These are phyloP conservation scores for Vitellaria paradoxa DNA, from an alignment of 179 eudicot species.

Conservation along the genomic window DNA sequence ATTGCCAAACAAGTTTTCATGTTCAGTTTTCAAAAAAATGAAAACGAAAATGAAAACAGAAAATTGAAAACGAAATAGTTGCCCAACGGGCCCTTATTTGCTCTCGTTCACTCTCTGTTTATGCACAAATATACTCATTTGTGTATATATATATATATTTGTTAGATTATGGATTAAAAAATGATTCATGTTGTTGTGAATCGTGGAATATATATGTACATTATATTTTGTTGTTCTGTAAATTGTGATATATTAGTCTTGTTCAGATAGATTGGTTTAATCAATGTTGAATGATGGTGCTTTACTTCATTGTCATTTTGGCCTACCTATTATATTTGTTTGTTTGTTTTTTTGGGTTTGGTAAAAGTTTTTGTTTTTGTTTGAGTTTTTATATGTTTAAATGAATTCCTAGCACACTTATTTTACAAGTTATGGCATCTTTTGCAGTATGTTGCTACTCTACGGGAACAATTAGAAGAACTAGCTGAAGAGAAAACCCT, in stretches of 20 bases:
- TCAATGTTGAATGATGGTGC: neutral
- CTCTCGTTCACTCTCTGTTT: neutral
- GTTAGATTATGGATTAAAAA: neutral
- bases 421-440: neutral
- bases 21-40: no score
- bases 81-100: neutral
- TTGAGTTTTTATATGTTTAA: neutral
- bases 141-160: neutral
- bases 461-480: slow-evolving; percentile 78
- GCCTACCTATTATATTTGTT: neutral
- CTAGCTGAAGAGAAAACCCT: slow-evolving; percentile 68
- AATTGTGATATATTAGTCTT: neutral
- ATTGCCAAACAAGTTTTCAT: no score
- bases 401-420: neutral
- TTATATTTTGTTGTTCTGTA: neutral
- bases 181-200: no score
- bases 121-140: neutral
- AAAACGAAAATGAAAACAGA: no score
- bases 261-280: neutral
- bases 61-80: no score
- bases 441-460: slow-evolving; percentile 78
- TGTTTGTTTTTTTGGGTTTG: neutral
- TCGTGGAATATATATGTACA: neutral
- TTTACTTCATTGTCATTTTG: neutral
- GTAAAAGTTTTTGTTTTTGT: neutral